Evolutionary conservation across 1,139 yeast genomes (phyloP), one percentile per base, ranked within the genome.

Genomic region (Pneumocystis wakefieldiae): DNA sequence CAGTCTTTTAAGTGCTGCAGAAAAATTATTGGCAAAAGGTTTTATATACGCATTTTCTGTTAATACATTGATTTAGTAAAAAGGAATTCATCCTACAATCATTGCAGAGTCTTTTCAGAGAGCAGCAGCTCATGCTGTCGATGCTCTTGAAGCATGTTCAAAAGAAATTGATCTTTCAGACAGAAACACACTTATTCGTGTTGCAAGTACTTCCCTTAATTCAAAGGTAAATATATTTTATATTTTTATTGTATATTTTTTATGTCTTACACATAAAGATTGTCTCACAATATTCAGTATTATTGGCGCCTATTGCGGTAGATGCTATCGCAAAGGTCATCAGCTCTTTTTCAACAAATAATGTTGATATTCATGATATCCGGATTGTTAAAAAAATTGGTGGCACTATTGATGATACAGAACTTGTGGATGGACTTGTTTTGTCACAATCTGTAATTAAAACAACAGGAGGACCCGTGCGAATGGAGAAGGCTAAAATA

Each of bases 331-430:
- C 91, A 71, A 86, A 82, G 71, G 91, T 92, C 59, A 79, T 83
- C 66, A 81, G 84, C 62, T 74, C 76, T 67, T 79, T 77, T 48
- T 76, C 78, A 37, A 81, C 85, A 10, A 76, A 76, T 19, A 87
- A 86, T 69, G 97, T 89, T 57, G 97, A 92, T 74, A 79, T 92
- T 71, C 85, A 83, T 72, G 92, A 91, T 73, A 88, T 92, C 72
- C 82, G 96, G 71, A 78, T 92, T 68, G 83, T 94, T 70, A 92
- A 92, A 77, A 91, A 92, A 74, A 87, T 89, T 36, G 99, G 98
- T 64, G 97, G 97, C 57, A 92, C 98, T 14, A 92, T 92, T 69
- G 99, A 92, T 71, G 98, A 92, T 70, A 92, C 98, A 28, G 90
- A 87, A 74, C 80, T 91, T 72, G 85, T 91, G 62, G 89, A 90